phyloP scores from a whole-genome alignment of 345 rosid genomes.

The Carallia pectinifolia region DNA sequence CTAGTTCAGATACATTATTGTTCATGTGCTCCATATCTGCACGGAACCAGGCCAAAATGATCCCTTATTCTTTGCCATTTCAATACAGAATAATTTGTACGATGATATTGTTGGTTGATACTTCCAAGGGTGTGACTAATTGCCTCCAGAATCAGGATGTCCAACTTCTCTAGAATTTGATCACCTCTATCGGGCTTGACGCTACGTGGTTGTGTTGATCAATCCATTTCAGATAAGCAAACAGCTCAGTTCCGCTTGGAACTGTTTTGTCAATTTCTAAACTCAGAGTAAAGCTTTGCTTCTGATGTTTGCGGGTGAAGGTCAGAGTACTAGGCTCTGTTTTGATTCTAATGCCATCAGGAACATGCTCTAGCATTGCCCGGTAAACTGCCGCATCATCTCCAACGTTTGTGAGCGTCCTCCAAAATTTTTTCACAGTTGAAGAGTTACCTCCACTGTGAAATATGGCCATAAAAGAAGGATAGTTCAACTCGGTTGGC shows the following conservation, averaged over 20 bases:
- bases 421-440: slow-evolving; percentile 6
- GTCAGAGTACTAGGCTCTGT: neutral
- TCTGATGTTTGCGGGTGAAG: slow-evolving; percentile 10
- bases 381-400: neutral
- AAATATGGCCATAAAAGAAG: slow-evolving; percentile 31
- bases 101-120: no score
- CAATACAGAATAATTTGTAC: no score
- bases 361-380: slow-evolving; percentile 9
- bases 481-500: slow-evolving; percentile 31
- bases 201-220: slow-evolving; percentile 39
- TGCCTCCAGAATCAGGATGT: no score
- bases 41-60: no score
- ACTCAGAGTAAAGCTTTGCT: slow-evolving; percentile 7
- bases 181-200: slow-evolving; percentile 33
- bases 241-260: slow-evolving; percentile 9
- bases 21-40: no score
- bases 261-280: slow-evolving; percentile 11
- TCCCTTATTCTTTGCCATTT: no score
- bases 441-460: neutral
- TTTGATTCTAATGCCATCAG: slow-evolving; percentile 3
- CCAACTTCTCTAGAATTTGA: no score
- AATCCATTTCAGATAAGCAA: slow-evolving; percentile 40
- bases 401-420: slow-evolving; percentile 24
- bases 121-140: no score
- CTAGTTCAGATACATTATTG: no score